Evolutionary conservation across 2,329 filamentous ascomycete genomes (phyloP), one percentile per base, ranked within the genome.

Genomic region (Stachybotrys chlorohalonatus): DNA sequence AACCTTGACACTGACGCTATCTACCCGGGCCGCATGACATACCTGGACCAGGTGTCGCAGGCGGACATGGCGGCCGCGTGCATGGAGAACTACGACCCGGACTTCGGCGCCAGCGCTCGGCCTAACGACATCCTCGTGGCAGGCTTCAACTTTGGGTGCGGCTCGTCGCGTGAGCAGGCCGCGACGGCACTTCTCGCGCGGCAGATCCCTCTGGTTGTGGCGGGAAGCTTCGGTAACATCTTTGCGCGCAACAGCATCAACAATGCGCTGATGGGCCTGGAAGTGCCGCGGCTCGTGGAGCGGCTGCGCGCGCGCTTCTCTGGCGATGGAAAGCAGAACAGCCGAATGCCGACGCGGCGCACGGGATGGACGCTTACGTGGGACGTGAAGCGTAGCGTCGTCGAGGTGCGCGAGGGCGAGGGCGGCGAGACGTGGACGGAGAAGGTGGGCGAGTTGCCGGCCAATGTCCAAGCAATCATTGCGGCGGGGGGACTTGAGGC

Each of bases 1-100:
- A 95, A 95, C 72, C 83, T 96, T 68, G 89, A 94, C 72, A 97
- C 93, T 0, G 93, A 97, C 65, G 86, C 82, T 53, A 96, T 97
- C 68, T 97, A 97, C 69, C 88, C 91, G 0, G 90, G 89, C 6
- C 91, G 92, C 67, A 91, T 90, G 69, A 96, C 92, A 0, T 97
- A 97, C 71, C 92, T 97, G 66, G 81, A 89, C 63, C 9, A 42
- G 9, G 78, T 97, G 1, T 74, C 87, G 0, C 75, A 73, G 0
- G 86, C 90, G 57, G 83, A 83, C 55, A 96, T 97, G 93, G 90
- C 90, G 0, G 76, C 88, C 60, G 91, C 92, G 0, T 92, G 88
- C 70, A 96, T 97, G 91, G 81, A 87, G 68, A 97, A 97, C 77
- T 97, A 96, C 73, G 93, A 97, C 67, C 73, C 80, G 0, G 68